Conservation (phyloP, 306 rosid genomes). For the Vachellia collinsii region DNA sequence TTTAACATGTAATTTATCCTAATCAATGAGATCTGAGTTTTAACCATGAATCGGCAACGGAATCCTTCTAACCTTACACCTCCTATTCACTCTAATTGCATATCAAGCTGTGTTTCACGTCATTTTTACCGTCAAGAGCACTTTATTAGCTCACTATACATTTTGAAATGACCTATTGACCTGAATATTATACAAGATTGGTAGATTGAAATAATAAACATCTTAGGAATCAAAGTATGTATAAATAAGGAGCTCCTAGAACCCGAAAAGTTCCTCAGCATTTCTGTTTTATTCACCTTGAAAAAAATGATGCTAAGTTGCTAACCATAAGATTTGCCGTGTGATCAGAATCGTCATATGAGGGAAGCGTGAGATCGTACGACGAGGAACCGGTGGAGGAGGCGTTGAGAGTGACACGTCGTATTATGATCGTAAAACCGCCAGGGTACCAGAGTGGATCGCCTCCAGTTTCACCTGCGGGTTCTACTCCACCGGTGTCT, state of each 20-base stretch:
- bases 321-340: background rate
- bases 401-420: conserved; percentile 62
- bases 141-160: conserved; percentile 13
- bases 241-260: background rate
- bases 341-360: conserved; percentile 53
- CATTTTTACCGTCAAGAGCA: background rate
- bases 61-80: conserved; percentile 8
- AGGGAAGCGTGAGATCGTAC: conserved; percentile 52
- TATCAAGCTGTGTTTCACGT: conserved; percentile 2
- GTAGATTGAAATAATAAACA: background rate
- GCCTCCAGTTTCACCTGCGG: conserved; percentile 78
- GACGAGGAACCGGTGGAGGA: conserved; percentile 55
- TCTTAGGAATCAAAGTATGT: background rate
- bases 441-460: conserved; percentile 70
- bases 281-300: background rate
- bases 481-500: conserved; percentile 76
- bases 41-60: conserved; percentile 12
- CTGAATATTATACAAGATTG: conserved; percentile 1
- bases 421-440: conserved; percentile 86
- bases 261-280: background rate
- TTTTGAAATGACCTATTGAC: background rate
- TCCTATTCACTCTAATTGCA: conserved; percentile 15
- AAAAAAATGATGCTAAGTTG: background rate
- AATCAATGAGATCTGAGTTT: conserved; percentile 18
- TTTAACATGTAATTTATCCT: conserved; percentile 30